Evolutionary conservation across 2,329 filamentous ascomycete species (phyloP), one percentile per base, ranked within the genome.

Genomic region (Samsoniella hepiali): DNA sequence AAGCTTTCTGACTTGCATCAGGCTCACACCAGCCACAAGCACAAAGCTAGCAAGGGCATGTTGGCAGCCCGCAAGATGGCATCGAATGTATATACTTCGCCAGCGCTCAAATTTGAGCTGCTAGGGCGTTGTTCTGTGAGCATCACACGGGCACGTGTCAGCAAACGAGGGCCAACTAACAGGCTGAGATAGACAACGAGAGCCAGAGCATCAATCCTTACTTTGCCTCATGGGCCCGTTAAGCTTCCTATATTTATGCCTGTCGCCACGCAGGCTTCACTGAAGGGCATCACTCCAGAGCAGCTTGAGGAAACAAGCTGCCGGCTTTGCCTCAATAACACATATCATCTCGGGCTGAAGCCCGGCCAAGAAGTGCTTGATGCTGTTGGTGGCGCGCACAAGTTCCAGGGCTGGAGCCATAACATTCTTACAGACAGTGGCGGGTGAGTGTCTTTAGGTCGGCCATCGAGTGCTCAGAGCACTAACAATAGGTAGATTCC

Each of bases 201-300:
- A 82, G 95, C 95, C 32, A 90, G 95, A 69, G 95, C 95, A 57
- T 95, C 95, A 60, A 88, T 87, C 64, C 83, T 99, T 61, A 90
- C 88, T 55, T 87, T 99, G 32, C 94, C 95, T 58, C 96, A 99
- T 86, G 95, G 95, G 64, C 84, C 89, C 1, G 93, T 99, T 32
- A 86, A 90, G 70, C 85, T 98, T 36, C 95, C 96, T 8, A 88
- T 98, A 64, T 99, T 99, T 77, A 99, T 99, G 95, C 95, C 95
- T 17, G 95, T 99, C 50, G 95, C 95, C 36, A 99, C 95, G 0
- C 95, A 99, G 77, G 95, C 91, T 1, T 97, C 94, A 0, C 82
- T 99, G 45, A 99, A 99, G 74, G 95, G 95, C 50, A 79, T 99
- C 63, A 98, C 95, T 0, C 93, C 94, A 1, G 89, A 94, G 68